Evolutionary conservation across 2,329 filamentous ascomycete species (phyloP), one percentile per base, ranked within the genome.

Genomic region (Pseudopithomyces maydicus): DNA sequence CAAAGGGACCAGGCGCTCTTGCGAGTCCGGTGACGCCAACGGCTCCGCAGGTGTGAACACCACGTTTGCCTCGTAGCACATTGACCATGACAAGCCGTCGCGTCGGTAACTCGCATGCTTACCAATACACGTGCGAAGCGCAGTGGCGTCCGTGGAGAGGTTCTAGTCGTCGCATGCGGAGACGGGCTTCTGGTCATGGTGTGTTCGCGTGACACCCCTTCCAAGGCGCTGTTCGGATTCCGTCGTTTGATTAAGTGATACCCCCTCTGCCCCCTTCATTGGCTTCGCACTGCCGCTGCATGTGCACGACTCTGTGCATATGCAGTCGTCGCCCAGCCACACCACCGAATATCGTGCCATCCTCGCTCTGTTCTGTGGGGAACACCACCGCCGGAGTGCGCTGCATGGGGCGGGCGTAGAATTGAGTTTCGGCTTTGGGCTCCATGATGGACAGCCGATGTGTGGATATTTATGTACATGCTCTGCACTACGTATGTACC

Each of bases 1-100:
- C 75, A 29, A 77, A 70, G 52, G 74, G 48, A n/a, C 48, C 48
- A 17, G 48, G 48, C 26, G 39, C 68, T 10, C 54, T 72, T 1
- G 64, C 63, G 2, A 77, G 70, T 55, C 75, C 74, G 6, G 70
- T 66, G 0, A 76, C 71, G 38, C 72, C 72, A 6, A 62, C 58
- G 26, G 56, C 56, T 12, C 56, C 63, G 20, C 55, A 50, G 36
- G 36, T 42, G 22, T 51, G 33, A 17, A 32, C 17, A 3, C 12
- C 19, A 17, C 19, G 32, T 11, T 8, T 15, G 32, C 19, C 45
- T 19, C 19, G 14, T 29, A 48, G 19, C 43, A 32, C 10, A 11
- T 10, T 36, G 42, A 2, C 38, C 17, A 41, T 10, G 38, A n/a
- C 38, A 15, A 7, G 35, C 35, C 35, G 35, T n/a, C 12, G 5